Evolutionary conservation across 2,329 filamentous ascomycete genomes (phyloP), one percentile per base, ranked within the genome.

Genomic region (Fusarium sp.): DNA sequence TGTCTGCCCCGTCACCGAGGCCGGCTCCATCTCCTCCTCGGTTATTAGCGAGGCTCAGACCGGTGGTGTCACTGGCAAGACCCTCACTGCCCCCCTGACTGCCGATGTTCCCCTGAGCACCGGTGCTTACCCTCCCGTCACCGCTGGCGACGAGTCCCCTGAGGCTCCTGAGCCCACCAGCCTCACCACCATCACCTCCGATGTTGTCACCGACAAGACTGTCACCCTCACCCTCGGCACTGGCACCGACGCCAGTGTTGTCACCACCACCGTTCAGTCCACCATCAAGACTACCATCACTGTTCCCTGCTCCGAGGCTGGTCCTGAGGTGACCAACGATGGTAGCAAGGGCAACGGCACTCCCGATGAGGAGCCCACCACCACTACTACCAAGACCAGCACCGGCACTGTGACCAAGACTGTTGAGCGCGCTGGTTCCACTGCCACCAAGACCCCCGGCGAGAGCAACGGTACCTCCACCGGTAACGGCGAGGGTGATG

Each of bases 1-100:
- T 36, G 81, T 87, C 74, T 87, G 86, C 83, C 85, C 86, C 71
- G 81, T 87, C 67, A 71, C 81, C 33, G 83, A 84, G 55, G 84
- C 82, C 33, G 77, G 76, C 57, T 79, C 79, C 69, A 83, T 85
- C 80, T 83, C 84, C 29, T 82, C 83, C 35, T 81, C 83, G 36
- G 65, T 86, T 72, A 77, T 85, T 49, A 73, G 75, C 9, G 67
- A 80, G 67, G 80, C 82, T 66, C 75, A 81, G 60, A 79, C 82
- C 66, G 83, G 80, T 72, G 76, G 79, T 58, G 79, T 83, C 71
- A 80, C 79, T 67, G 85, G 84, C 74, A 71, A 71, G 66, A 79
- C 75, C 79, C 55, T 78, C n/a, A 73, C 72, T 42, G 68, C 77
- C 33, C 64, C 75, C 38, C 55, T 67, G 22, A 67, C 68, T 49